A percentile compares a stretch with the other conserved stretches of the same genome.
These are phyloP conservation scores for Ruellia speciosa DNA, from an alignment of 305 asterid species.

Conservation along the genomic window DNA sequence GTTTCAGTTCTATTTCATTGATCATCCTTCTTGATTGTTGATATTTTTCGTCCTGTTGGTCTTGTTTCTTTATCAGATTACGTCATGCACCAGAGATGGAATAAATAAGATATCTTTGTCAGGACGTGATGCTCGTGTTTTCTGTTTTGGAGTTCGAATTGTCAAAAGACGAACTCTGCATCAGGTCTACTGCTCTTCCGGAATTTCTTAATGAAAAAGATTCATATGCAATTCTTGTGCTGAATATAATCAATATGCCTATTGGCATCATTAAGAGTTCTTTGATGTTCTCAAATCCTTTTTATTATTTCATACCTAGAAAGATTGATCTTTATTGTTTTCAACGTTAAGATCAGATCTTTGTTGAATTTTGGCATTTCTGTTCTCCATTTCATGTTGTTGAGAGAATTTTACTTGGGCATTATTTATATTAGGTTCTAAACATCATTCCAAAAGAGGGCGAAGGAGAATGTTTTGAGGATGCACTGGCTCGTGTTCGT, in stretches of 20 bases:
- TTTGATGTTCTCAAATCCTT: too few species aligned
- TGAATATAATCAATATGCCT: too few species aligned
- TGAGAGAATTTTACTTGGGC: slow-evolving; percentile 15
- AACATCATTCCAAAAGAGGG: slow-evolving; percentile 73
- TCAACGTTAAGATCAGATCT: too few species aligned
- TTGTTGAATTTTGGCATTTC: too few species aligned
- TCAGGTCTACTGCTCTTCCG: slow-evolving; percentile 43
- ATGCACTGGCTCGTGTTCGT: slow-evolving; percentile 84
- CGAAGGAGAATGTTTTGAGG: slow-evolving; percentile 88
- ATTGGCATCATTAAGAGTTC: too few species aligned
- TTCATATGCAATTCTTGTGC: neutral
- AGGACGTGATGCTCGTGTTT: slow-evolving; percentile 83
- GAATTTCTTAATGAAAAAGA: slow-evolving; percentile 16
- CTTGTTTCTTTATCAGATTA: slow-evolving; percentile 54
- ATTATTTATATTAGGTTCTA: slow-evolving; percentile 48
- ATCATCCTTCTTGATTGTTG: slow-evolving; percentile 11
- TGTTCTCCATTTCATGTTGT: neutral
- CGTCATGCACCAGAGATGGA: slow-evolving; percentile 88
- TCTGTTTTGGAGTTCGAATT: slow-evolving; percentile 89
- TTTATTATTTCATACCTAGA: too few species aligned
- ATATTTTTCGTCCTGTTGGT: slow-evolving; percentile 23
- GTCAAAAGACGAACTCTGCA: slow-evolving; percentile 82
- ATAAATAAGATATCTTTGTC: slow-evolving; percentile 74
- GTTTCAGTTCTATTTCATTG: slow-evolving; percentile 13
- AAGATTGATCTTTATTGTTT: too few species aligned